Conservation (phyloP, 2,329 filamentous ascomycete species). For the Phaeosphaeriaceae sp. region DNA sequence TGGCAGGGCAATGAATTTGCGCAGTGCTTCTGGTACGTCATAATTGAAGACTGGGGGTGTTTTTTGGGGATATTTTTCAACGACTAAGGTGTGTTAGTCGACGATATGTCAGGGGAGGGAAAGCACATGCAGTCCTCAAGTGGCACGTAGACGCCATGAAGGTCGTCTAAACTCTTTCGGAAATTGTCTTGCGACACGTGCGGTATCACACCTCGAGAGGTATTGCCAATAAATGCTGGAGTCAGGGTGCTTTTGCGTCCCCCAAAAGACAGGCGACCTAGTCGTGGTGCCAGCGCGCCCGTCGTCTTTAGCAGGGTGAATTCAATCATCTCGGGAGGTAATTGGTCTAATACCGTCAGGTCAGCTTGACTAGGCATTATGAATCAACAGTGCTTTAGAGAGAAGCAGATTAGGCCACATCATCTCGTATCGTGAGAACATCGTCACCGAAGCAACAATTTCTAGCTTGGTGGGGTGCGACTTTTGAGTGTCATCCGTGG, state of each 20-base stretch:
- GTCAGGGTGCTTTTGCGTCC: constrained; percentile 74
- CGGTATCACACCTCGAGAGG: constrained; percentile 83
- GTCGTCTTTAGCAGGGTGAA: constrained; percentile 53
- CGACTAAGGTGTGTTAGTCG: constrained; percentile 60
- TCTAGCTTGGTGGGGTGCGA: constrained; percentile 11
- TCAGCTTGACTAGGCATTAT: constrained; percentile 16
- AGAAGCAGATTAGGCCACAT: not conserved
- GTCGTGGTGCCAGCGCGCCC: constrained; percentile 60
- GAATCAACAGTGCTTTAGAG: not conserved
- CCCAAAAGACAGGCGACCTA: constrained; percentile 70
- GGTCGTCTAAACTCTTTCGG: constrained; percentile 62
- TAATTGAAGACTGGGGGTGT: constrained; percentile 61
- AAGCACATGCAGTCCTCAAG: constrained; percentile 85
- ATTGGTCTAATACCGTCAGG: constrained; percentile 24
- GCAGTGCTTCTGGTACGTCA: constrained; percentile 61
- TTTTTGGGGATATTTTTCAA: constrained; percentile 62
- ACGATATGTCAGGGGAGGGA: constrained; percentile 2
- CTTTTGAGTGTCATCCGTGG: constrained; percentile 4
- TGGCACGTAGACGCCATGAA: constrained; percentile 77
- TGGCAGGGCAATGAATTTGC: constrained; percentile 77
- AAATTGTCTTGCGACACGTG: constrained; percentile 90
- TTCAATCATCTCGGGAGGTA: constrained; percentile 51
- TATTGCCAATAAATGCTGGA: constrained; percentile 79
- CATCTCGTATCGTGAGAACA: not conserved
- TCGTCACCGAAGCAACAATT: not conserved